These are phyloP conservation scores for Thozetella sp. DNA, from an alignment of 495 filamentous ascomycete species.

Conservation along the genomic window DNA sequence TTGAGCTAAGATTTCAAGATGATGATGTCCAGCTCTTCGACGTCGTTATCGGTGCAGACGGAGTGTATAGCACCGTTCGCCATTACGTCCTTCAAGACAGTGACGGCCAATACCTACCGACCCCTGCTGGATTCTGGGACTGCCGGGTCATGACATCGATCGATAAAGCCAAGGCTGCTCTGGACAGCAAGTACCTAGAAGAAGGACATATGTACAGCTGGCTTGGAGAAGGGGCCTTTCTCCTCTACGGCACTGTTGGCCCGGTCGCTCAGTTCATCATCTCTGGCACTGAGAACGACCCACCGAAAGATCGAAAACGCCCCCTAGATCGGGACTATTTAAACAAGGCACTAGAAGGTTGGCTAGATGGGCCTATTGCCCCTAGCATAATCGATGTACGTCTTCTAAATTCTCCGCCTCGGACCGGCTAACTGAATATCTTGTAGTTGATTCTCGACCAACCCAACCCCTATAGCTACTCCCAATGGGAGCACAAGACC, in stretches of 20 bases:
- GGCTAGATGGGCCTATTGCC: constrained; percentile 10
- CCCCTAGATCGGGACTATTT: constrained; percentile 6
- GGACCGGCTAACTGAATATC: background rate
- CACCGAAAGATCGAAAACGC: constrained; percentile 7
- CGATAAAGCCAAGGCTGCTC: background rate
- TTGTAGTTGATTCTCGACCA: constrained; percentile 13
- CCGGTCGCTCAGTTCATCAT: background rate
- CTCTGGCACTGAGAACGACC: background rate
- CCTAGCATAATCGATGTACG: background rate
- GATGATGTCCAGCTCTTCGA: background rate
- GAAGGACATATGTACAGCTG: background rate
- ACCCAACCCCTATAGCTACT: constrained; percentile 7
- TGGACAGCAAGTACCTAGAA: background rate
- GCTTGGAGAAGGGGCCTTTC: background rate
- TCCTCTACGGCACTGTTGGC: background rate
- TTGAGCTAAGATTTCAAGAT: background rate
- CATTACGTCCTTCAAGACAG: background rate
- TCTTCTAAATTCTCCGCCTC: background rate
- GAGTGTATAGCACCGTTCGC: background rate
- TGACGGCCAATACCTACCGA: background rate
- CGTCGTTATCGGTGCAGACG: background rate
- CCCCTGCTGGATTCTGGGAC: background rate
- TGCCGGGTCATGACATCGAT: background rate
- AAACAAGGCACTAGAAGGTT: constrained; percentile 1
- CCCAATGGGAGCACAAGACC: constrained; percentile 15